Evolutionary conservation across 305 asterid genomes (phyloP).

Genomic region (Fraxinus ornus): DNA sequence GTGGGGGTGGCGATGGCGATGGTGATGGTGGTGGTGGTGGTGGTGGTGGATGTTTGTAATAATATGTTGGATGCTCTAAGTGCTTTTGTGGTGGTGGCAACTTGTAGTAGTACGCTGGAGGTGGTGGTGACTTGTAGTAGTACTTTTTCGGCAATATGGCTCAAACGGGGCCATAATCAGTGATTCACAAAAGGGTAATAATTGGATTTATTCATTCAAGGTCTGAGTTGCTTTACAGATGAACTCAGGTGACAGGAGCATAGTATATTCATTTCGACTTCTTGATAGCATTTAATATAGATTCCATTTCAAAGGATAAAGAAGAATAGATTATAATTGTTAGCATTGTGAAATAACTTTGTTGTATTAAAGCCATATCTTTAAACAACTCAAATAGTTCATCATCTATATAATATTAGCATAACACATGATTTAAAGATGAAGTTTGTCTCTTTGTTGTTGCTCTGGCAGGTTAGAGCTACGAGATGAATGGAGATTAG

Average conservation of each 20-base stretch:
- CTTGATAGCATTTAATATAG: not conserved
- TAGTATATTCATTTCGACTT: not conserved
- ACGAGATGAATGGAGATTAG: conserved; percentile 86
- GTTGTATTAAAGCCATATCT: not conserved
- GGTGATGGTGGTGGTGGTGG: too few species aligned
- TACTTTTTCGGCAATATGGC: not conserved
- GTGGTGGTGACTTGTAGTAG: not conserved
- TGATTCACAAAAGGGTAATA: not conserved
- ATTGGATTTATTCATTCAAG: not conserved
- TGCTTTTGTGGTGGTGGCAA: too few species aligned
- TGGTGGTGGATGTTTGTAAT: too few species aligned
- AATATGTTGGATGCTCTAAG: too few species aligned
- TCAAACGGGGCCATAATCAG: not conserved
- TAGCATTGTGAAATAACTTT: not conserved
- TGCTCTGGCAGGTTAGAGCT: conserved; percentile 66
- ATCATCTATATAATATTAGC: not conserved
- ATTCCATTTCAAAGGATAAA: not conserved
- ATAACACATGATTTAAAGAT: not conserved
- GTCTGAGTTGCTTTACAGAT: not conserved
- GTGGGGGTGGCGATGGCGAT: too few species aligned
- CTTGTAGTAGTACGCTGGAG: not conserved
- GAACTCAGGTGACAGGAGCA: not conserved
- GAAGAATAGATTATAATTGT: not conserved
- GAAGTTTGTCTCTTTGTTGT: conserved; percentile 4
- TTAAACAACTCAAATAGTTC: not conserved